These are phyloP conservation scores for Magnolia officinalis DNA, from an alignment of 164 flowering plant genomes.

Conservation along the genomic window DNA sequence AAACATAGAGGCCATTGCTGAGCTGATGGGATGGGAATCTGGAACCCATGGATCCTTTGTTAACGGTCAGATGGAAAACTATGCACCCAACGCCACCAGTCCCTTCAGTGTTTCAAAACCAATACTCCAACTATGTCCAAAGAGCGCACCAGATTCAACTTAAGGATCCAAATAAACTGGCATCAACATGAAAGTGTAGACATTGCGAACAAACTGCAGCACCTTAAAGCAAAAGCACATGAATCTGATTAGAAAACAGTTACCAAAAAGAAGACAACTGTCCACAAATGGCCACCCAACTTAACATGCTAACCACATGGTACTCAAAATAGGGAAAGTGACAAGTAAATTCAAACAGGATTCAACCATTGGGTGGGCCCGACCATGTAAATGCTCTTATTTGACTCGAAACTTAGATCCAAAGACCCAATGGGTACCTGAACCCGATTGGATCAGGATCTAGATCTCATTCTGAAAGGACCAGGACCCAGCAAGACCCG, in stretches of 20 bases:
- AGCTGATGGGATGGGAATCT: slow-evolving; percentile 92
- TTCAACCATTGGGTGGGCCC: background rate
- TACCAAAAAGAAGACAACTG: background rate
- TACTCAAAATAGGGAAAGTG: background rate
- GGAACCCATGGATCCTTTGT: slow-evolving; percentile 65
- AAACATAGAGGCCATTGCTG: slow-evolving; percentile 88
- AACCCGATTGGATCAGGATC: too few relatives aligned
- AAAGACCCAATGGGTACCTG: background rate
- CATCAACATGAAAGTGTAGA: background rate
- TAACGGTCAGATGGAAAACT: background rate
- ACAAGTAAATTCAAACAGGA: background rate
- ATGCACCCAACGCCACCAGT: background rate
- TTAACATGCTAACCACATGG: background rate
- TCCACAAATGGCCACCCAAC: background rate
- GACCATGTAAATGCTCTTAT: background rate
- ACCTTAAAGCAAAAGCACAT: slow-evolving; percentile 2
- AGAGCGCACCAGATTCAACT: slow-evolving; percentile 3
- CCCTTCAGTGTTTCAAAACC: background rate
- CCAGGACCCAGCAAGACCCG: background rate
- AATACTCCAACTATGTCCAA: background rate
- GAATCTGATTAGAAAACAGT: slow-evolving; percentile 2
- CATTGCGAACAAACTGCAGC: background rate
- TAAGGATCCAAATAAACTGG: background rate
- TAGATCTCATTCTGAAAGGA: too few relatives aligned
- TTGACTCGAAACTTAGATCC: background rate